Conservation (phyloP, 768 basidiomycete species). For the Tulasnella sp. region DNA sequence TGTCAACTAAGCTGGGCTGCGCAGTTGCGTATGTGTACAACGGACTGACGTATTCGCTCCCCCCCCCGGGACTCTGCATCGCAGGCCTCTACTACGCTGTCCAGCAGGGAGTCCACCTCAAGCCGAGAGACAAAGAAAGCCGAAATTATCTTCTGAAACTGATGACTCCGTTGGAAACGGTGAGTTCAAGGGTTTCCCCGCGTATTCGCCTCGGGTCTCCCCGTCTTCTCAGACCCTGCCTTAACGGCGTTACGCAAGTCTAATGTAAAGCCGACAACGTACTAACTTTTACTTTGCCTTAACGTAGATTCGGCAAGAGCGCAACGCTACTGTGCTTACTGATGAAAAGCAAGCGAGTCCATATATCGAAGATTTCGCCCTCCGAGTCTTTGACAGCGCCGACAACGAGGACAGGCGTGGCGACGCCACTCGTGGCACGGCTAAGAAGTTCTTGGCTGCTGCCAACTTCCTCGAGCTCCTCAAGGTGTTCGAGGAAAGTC, state of each 20-base stretch:
- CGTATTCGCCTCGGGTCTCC: neutral
- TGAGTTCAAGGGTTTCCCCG: conserved; percentile 33
- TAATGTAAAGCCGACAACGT: neutral
- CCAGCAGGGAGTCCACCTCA: conserved; percentile 68
- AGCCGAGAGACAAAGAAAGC: conserved; percentile 65
- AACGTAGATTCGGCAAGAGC: conserved; percentile 62
- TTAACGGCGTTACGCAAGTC: neutral
- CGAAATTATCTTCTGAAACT: conserved; percentile 68
- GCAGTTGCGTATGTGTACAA: neutral
- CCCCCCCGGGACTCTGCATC: neutral
- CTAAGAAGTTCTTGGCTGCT: conserved; percentile 91
- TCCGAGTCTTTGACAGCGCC: conserved; percentile 80
- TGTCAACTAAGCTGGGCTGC: neutral
- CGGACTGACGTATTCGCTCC: neutral
- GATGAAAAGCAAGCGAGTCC: conserved; percentile 55
- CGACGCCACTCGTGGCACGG: conserved; percentile 73
- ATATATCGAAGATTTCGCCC: conserved; percentile 92
- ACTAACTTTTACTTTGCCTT: conserved; percentile 16
- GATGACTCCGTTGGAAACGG: conserved; percentile 69
- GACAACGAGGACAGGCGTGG: conserved; percentile 89
- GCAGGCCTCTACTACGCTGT: conserved; percentile 89
- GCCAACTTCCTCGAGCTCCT: conserved; percentile 92
- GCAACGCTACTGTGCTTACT: conserved; percentile 73
- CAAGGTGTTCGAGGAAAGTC: conserved; percentile 55
- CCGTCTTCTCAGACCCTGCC: conserved; percentile 5